Evolutionary conservation across 1,284 basidiomycete genomes (phyloP), one percentile per base, ranked within the genome.

Genomic region (Phellopilus nigrolimitatus): DNA sequence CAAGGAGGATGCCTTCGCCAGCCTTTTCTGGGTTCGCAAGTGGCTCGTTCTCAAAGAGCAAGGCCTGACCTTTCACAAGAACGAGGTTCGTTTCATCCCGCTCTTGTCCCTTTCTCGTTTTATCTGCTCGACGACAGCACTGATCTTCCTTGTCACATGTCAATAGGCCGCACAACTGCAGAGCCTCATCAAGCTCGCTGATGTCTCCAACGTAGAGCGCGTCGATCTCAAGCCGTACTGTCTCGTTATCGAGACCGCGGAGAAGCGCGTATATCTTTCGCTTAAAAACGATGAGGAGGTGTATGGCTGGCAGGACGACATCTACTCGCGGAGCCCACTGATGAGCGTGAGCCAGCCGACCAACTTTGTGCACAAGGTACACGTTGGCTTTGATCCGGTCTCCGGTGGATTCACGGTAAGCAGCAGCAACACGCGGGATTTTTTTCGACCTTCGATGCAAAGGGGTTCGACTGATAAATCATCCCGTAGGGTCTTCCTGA

Each of bases 281-380:
- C 74, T 97, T 59, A 95, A 95, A 71, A 90, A 78, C 55, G 95
- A 99, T 64, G 91, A 95, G 60, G 95, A 99, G 64, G 79, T 99
- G 12, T 98, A 99, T 64, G 84, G 84, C 24, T 98, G 95, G 95
- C 84, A 93, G 71, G 95, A 99, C 64, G 95, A 97, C 63, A 88
- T 99, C 55, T 97, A 98, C 69, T 84, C 82, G 5, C 81, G 94
- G 48, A 92, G 90, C 59, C 93, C 95, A 0, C 75, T 95, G 42
- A 91, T 93, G 84, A 93, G 94, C 33, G 91, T 95, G 19, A 88
- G 88, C 62, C 88, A 88, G 59, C 95, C 95, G 0, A 97, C 93
- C 13, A 95, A 99, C 70, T 98, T 98, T 65, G 92, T 97, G 0
- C 95, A 98, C 71, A 92, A 97, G 66, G 93, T 98, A 2, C 95